phyloP scores from a whole-genome alignment of 2,329 filamentous ascomycete species.

The Aspergillus pseudoviridinutans region DNA sequence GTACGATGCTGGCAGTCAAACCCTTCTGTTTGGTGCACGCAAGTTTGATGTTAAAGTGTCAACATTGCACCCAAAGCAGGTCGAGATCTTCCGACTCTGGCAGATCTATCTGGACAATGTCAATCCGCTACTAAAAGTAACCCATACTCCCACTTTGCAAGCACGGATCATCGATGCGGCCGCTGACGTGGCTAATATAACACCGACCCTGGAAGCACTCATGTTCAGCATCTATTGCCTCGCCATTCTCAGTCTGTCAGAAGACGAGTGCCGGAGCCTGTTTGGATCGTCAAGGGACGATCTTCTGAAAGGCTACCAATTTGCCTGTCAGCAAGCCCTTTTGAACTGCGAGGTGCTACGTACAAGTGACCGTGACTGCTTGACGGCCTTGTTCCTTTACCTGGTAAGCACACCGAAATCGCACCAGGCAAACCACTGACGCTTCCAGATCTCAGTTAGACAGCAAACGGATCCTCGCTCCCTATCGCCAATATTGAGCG shows the following conservation, averaged over 20 bases:
- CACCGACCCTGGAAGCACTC: constrained; percentile 58
- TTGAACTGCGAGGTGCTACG: constrained; percentile 41
- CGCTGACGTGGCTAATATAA: constrained; percentile 52
- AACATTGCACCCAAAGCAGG: constrained; percentile 57
- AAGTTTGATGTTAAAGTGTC: constrained; percentile 43
- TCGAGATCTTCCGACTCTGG: constrained; percentile 57
- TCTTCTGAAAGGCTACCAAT: constrained; percentile 41
- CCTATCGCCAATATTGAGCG: constrained; percentile 45
- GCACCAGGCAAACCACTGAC: background rate
- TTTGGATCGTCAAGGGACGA: constrained; percentile 37
- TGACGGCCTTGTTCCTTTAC: constrained; percentile 54
- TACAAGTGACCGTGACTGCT: constrained; percentile 40
- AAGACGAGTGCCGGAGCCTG: constrained; percentile 49
- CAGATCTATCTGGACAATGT: constrained; percentile 67
- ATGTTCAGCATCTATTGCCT: constrained; percentile 65
- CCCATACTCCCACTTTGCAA: constrained; percentile 63
- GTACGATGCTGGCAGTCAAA: constrained; percentile 38
- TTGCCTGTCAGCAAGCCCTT: constrained; percentile 47
- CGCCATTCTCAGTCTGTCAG: constrained; percentile 53
- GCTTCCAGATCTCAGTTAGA: background rate
- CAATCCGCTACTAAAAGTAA: constrained; percentile 65
- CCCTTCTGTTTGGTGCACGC: constrained; percentile 52
- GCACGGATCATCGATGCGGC: constrained; percentile 61
- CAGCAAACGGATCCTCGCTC: background rate
- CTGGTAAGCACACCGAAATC: constrained; percentile 39